Evolutionary conservation across 768 basidiomycete genomes (phyloP).

Genomic region (Peribolospora kevripleyi): DNA sequence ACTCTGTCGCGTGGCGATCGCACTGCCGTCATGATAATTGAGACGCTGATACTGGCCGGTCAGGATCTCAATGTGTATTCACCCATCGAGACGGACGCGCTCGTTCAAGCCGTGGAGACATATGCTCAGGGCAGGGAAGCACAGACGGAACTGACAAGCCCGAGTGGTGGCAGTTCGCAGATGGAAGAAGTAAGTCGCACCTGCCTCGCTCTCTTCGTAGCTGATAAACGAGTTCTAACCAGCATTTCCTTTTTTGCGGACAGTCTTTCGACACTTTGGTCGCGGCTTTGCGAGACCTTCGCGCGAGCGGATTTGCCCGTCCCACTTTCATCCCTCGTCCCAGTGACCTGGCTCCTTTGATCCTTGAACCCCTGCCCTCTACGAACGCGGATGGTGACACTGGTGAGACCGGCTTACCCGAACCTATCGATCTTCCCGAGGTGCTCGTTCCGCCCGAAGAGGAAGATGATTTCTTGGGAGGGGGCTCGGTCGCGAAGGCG

Average conservation of each 20-base stretch:
- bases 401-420: conserved; percentile 8
- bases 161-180: conserved; percentile 19
- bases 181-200: conserved; percentile 7
- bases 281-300: conserved; percentile 35
- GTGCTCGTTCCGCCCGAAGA: no score
- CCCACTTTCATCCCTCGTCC: conserved; percentile 26
- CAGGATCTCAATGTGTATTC: background rate
- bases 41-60: conserved; percentile 41
- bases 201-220: conserved; percentile 1
- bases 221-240: conserved; percentile 4
- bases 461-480: no score
- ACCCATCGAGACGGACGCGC: background rate
- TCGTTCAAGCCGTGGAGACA: conserved; percentile 39
- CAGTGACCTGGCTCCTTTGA: conserved; percentile 9
- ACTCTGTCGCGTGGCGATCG: conserved; percentile 61
- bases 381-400: conserved; percentile 18
- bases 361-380: conserved; percentile 35
- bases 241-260: conserved; percentile 6
- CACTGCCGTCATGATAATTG: conserved; percentile 55
- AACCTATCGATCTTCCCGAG: conserved; percentile 2
- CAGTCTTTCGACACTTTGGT: conserved; percentile 58
- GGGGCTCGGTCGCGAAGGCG: no score
- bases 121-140: conserved; percentile 32
- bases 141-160: conserved; percentile 17
- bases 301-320: conserved; percentile 36